These are phyloP conservation scores for Salix caprea DNA, from an alignment of 345 rosid species.

Conservation along the genomic window DNA sequence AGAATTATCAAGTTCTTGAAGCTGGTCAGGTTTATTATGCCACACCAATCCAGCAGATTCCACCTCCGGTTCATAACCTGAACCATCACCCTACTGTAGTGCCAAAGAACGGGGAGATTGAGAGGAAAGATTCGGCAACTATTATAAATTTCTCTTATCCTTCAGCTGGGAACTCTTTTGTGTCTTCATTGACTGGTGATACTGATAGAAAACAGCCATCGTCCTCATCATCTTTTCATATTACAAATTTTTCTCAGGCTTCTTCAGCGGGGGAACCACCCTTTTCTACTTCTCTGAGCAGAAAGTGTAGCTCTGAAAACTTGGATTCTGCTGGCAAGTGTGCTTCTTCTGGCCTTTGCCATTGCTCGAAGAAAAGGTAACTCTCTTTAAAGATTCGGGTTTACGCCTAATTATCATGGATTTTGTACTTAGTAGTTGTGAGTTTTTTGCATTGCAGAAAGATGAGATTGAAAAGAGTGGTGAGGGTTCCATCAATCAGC, in stretches of 20 bases:
- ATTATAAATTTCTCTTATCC: slow-evolving; percentile 67
- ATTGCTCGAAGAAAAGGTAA: slow-evolving; percentile 84
- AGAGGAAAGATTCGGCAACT: slow-evolving; percentile 50
- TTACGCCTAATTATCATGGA: background rate
- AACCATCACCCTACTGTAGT: slow-evolving; percentile 19
- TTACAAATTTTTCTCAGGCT: slow-evolving; percentile 46
- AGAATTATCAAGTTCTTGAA: slow-evolving; percentile 13
- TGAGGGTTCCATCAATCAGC: slow-evolving; percentile 29
- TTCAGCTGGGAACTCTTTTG: slow-evolving; percentile 45
- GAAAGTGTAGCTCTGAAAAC: slow-evolving; percentile 74
- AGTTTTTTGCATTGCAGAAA: slow-evolving; percentile 10
- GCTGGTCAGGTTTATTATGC: slow-evolving; percentile 43
- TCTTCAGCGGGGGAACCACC: slow-evolving; percentile 76
- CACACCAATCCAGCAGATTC: slow-evolving; percentile 74
- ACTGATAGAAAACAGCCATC: slow-evolving; percentile 37
- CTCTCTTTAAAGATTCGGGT: background rate
- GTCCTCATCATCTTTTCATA: slow-evolving; percentile 54
- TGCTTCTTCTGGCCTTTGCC: slow-evolving; percentile 65
- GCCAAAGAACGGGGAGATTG: slow-evolving; percentile 23
- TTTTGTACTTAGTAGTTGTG: background rate
- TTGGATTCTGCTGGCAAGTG: slow-evolving; percentile 56
- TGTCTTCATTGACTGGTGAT: slow-evolving; percentile 52
- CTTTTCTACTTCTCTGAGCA: slow-evolving; percentile 53
- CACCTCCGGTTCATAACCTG: slow-evolving; percentile 19
- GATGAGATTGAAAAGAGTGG: slow-evolving; percentile 23